Evolutionary conservation across 371 early-diverging fungal species (phyloP), one percentile per base, ranked within the genome.

Genomic region (Mortierella sp.): DNA sequence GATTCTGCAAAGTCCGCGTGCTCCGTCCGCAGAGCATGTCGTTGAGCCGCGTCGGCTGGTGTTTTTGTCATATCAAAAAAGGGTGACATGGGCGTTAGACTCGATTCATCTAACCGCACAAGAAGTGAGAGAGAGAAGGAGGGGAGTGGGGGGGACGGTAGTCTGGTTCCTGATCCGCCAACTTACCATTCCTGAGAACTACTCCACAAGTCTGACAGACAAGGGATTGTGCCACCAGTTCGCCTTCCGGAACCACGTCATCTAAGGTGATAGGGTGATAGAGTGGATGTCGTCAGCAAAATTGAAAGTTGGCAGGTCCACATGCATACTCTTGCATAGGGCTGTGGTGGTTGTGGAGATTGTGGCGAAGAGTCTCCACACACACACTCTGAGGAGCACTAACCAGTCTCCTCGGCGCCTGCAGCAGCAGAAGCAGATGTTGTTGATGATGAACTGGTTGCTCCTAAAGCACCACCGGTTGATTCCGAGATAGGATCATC

Each of bases 1-100:
- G 92, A 91, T 67, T 97, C 95, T 17, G 91, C 84, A 81, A 97
- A 97, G 78, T 94, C 91, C 53, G 86, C 85, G 77, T 97, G 97
- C 0, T 89, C 87, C 1, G 94, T 90, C 50, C 88, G 86, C 40
- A 88, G 82, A 16, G 96, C 97, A 74, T 96, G 97, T 63, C 86
- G 65, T 67, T 95, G 91, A 9, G 95, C 95, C 40, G 88, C 87
- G 17, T 80, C 69, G n/a, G 90, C 92, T 88, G 59, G 14, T 16
- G n/a, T n/a, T n/a, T n/a, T n/a, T n/a, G n/a, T n/a, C n/a, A n/a
- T n/a, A n/a, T n/a, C n/a, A 29, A 34, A 22, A 25, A 5, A 44
- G 44, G 39, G 39, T 14, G 39, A 45, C 45, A 6, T 45, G 10
- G 45, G 10, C 19, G 6, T 45, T 45, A 6, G 7, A 16, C 19